Conservation (phyloP, 805 yeast species). For the Lipomyces yamanashiensis region DNA sequence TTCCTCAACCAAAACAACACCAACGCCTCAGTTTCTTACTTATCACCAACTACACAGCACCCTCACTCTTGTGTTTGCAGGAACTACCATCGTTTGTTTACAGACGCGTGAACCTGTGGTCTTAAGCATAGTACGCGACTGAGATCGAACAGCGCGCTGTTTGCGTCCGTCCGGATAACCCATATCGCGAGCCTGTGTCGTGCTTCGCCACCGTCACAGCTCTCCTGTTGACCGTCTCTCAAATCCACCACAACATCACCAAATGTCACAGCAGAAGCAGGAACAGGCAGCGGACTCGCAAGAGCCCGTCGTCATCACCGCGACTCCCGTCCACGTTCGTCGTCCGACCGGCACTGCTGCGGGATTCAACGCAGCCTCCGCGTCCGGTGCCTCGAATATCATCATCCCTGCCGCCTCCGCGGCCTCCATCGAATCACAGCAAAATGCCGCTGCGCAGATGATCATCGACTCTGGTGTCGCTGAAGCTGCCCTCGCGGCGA, state of each 20-base stretch:
- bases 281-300: background rate
- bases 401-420: background rate
- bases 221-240: no score
- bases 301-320: slow-evolving; percentile 13
- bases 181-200: no score
- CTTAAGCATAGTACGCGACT: background rate
- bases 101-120: slow-evolving; percentile 1
- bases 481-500: slow-evolving; percentile 14
- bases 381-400: background rate
- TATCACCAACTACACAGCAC: slow-evolving; percentile 15
- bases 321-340: slow-evolving; percentile 22
- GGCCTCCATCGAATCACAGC: background rate
- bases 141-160: background rate
- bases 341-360: slow-evolving; percentile 3
- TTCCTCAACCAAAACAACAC: background rate
- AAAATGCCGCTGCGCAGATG: background rate
- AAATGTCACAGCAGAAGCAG: background rate
- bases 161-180: no score
- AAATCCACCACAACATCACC: background rate
- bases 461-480: slow-evolving; percentile 15
- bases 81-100: background rate
- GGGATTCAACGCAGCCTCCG: background rate
- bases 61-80: slow-evolving; percentile 12
- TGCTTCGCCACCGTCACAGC: background rate
- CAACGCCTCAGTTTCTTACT: slow-evolving; percentile 2